Evolutionary conservation across 306 rosid genomes (phyloP).

Genomic region (Rosa multiflora): DNA sequence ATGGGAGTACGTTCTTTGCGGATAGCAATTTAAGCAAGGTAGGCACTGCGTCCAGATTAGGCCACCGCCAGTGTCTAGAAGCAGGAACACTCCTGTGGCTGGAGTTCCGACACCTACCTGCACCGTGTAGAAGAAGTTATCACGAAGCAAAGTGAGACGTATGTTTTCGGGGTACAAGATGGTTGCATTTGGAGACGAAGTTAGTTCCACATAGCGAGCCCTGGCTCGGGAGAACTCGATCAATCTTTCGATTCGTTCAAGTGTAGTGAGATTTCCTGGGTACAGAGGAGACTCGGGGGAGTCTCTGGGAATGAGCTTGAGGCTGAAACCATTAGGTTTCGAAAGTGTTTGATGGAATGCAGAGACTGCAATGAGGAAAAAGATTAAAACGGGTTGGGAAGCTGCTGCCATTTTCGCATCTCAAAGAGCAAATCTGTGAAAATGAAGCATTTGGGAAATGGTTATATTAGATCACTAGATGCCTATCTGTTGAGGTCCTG

Average conservation of each 20-base stretch:
- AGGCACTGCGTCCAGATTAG: constrained; percentile 29
- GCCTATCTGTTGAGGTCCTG: not conserved
- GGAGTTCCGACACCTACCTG: constrained; percentile 6
- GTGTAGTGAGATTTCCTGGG: constrained; percentile 23
- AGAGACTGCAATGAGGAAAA: not conserved
- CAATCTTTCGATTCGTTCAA: constrained; percentile 16
- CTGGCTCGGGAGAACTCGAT: not conserved
- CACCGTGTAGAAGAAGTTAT: not conserved
- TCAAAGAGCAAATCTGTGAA: not conserved
- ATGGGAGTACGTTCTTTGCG: not conserved
- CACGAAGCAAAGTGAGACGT: not conserved
- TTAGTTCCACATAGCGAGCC: not conserved
- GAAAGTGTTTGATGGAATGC: not conserved
- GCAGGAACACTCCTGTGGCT: not conserved
- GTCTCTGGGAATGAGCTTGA: constrained; percentile 25
- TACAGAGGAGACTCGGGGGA: constrained; percentile 19
- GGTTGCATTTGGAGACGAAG: not conserved
- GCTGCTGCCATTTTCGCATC: not conserved
- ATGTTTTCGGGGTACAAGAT: not conserved
- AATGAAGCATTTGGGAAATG: not conserved
- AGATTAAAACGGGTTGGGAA: not conserved
- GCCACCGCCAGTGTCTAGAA: constrained; percentile 22
- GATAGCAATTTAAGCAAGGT: constrained; percentile 19
- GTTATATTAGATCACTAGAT: not conserved
- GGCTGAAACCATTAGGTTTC: constrained; percentile 15